Evolutionary conservation across 1,284 basidiomycete species (phyloP).

Genomic region (Porodaedalea pini): DNA sequence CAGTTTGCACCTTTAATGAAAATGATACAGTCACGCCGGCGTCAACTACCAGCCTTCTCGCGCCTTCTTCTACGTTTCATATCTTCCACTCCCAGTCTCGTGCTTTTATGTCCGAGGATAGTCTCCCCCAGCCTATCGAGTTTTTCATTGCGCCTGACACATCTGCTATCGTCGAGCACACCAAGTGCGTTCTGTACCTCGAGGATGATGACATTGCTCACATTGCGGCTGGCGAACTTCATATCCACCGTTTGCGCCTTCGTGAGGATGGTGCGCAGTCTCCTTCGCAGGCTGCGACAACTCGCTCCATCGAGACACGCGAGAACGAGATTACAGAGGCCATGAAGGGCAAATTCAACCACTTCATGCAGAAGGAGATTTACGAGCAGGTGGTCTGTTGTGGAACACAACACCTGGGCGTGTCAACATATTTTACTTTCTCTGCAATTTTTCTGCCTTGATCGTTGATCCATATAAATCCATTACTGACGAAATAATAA

Average conservation of each 20-base stretch:
- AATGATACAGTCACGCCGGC: no score
- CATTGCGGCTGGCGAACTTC: slow-evolving; percentile 94
- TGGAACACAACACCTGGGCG: slow-evolving; percentile 99
- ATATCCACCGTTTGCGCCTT: slow-evolving; percentile 96
- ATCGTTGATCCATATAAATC: no score
- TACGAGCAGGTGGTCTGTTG: slow-evolving; percentile 99
- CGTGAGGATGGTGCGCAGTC: slow-evolving; percentile 67
- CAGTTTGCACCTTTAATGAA: no score
- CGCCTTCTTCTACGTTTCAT: no score
- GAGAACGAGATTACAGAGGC: slow-evolving; percentile 99
- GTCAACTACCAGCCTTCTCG: no score
- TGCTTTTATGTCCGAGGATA: slow-evolving; percentile 97
- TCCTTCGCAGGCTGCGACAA: slow-evolving; percentile 63
- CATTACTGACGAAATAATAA: no score
- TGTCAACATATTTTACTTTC: no score
- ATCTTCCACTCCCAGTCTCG: slow-evolving; percentile 94
- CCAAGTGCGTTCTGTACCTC: slow-evolving; percentile 97
- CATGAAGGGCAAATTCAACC: slow-evolving; percentile 99
- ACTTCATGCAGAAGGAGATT: slow-evolving; percentile 99
- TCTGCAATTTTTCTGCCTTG: no score
- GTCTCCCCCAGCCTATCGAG: no score
- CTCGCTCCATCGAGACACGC: slow-evolving; percentile 97
- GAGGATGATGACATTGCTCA: slow-evolving; percentile 99
- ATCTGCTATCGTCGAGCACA: slow-evolving; percentile 96
- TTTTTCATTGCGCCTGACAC: slow-evolving; percentile 99